Evolutionary conservation across 1,284 basidiomycete genomes (phyloP).

Genomic region (Peniophora sp.): DNA sequence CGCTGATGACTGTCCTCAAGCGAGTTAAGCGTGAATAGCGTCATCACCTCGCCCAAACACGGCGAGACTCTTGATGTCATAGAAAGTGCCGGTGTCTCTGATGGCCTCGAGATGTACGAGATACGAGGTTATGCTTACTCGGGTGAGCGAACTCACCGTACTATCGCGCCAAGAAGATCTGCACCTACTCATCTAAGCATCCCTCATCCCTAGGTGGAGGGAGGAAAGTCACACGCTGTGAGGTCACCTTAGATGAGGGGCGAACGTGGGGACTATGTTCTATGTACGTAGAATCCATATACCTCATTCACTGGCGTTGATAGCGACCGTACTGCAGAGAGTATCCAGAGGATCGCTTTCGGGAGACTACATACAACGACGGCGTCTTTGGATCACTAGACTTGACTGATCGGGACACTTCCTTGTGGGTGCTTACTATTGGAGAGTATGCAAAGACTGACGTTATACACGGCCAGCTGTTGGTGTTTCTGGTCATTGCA

Average conservation of each 20-base stretch:
- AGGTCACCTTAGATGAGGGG: constrained; percentile 56
- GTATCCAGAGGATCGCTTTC: constrained; percentile 51
- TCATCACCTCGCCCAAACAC: constrained; percentile 52
- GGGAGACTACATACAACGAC: constrained; percentile 23
- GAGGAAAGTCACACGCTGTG: constrained; percentile 49
- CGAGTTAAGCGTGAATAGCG: constrained; percentile 36
- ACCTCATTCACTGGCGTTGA: background rate
- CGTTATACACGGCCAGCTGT: constrained; percentile 20
- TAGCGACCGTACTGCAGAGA: constrained; percentile 25
- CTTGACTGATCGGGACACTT: constrained; percentile 44
- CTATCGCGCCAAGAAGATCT: no score
- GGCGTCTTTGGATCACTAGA: constrained; percentile 32
- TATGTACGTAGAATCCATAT: background rate
- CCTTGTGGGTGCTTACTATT: constrained; percentile 26
- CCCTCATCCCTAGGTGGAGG: no score
- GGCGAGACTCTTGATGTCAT: constrained; percentile 34
- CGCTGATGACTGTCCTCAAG: constrained; percentile 1
- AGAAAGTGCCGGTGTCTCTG: background rate
- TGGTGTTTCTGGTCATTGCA: constrained; percentile 61
- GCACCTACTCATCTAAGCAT: no score
- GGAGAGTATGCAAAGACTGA: background rate
- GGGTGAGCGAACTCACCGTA: no score
- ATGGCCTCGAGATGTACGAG: constrained; percentile 23
- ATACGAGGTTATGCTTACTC: constrained; percentile 56
- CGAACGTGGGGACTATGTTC: constrained; percentile 35